Base-by-base conservation (phyloP, 2,329 filamentous ascomycete genomes). In the Colletotrichum liaoningense region DNA sequence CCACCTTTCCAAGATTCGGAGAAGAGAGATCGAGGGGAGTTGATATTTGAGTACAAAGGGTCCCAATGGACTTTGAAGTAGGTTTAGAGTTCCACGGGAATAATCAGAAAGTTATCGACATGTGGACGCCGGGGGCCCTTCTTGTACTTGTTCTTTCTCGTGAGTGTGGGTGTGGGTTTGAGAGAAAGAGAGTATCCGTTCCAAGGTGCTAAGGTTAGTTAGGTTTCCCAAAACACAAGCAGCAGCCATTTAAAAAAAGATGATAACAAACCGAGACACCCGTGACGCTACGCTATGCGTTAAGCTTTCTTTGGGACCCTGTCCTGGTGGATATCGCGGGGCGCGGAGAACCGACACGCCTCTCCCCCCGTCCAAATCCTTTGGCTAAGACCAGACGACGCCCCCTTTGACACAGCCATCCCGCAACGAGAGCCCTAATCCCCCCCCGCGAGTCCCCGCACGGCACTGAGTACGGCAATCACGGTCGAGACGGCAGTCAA, bases 391-490 rank as follows among this genome's bases (percentile, higher is more conserved):
- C 63, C 24, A 46, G 49, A 56, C 58, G 42, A 63, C 38, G 49
- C 55, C n/a, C 24, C 16, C 33, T 16, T 64, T 46, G 42, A 69
- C 30, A 35, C 28, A 58, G 42, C 42, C 24, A 28, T 38, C 16
- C 38, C 58, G 28, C 16, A 38, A 54, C 49, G 12, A 19, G 24
- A 38, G 49, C 24, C 14, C 52, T 24, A 28, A 22, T 5, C 19
- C 38, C 55, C 55, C 55, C 63, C 38, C 38, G 58, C 52, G 35
- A 26, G 9, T 52, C 70, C 68, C 67, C 70, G 49, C 70, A 62
- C 55, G 67, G 70, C 67, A 73, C 46, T 65, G 56, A 65, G 33
- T 5, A 46, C 70, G 70, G 70, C 70, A 73, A 62, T 60, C 42
- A 60, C 60, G 56, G 67, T 49, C 38, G 55, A 60, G 33, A 56